These are phyloP conservation scores for Rhizophagus sp. DNA, from an alignment of 192 early-diverging fungal species.

Conservation along the genomic window DNA sequence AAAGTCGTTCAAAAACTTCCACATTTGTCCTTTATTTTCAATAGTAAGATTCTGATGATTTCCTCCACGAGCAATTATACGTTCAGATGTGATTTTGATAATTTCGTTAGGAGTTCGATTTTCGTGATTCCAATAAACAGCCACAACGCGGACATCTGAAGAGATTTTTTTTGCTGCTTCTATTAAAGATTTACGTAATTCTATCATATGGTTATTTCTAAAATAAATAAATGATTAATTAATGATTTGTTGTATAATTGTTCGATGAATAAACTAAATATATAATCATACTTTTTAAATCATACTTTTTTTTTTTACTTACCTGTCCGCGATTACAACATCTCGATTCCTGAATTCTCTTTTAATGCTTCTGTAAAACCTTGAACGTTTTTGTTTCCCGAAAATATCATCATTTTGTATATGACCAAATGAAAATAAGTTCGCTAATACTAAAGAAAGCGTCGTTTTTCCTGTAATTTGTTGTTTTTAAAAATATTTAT, in stretches of 20 bases:
- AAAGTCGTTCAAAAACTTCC: constrained; percentile 51
- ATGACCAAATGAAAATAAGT: constrained; percentile 68
- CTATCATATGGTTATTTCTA: constrained; percentile 64
- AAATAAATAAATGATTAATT: not conserved
- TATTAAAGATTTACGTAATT: constrained; percentile 56
- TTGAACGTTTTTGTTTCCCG: constrained; percentile 51
- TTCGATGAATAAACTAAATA: too few relatives aligned
- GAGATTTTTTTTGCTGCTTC: constrained; percentile 49
- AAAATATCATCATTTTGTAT: constrained; percentile 83
- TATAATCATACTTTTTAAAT: too few relatives aligned
- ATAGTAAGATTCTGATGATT: constrained; percentile 84
- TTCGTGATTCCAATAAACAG: constrained; percentile 75
- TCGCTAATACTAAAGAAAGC: constrained; percentile 51
- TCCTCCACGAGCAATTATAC: constrained; percentile 70
- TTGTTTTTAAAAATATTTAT: constrained; percentile 23
- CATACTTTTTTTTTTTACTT: constrained; percentile 23
- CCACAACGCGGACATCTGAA: constrained; percentile 66
- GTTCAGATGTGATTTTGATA: constrained; percentile 50
- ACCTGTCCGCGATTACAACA: constrained; percentile 76
- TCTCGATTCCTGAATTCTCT: constrained; percentile 52
- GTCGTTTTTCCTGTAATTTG: constrained; percentile 51
- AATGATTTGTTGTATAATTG: too few relatives aligned
- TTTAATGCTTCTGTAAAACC: constrained; percentile 66
- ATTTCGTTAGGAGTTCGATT: constrained; percentile 44
- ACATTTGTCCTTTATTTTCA: constrained; percentile 54